Evolutionary conservation across 1,139 yeast species (phyloP).

Genomic region (Geotrichum histeridarum): DNA sequence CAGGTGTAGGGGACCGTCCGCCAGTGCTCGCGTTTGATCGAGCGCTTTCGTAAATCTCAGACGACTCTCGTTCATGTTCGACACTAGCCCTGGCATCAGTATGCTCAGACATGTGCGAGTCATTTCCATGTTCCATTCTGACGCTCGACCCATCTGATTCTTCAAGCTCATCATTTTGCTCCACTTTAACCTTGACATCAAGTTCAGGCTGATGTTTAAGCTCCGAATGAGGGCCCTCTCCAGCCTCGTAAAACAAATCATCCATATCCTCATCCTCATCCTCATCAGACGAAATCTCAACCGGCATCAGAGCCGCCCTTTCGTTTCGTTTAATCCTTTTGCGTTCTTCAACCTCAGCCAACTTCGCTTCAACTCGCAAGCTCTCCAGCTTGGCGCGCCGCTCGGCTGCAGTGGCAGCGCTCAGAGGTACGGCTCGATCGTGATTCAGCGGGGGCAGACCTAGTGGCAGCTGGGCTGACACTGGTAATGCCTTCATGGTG

Average conservation of each 20-base stretch:
- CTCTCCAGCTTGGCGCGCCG: background rate
- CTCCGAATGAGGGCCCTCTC: background rate
- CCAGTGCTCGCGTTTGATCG: background rate
- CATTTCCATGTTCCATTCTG: too few species aligned
- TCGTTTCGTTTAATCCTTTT: background rate
- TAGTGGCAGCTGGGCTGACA: background rate
- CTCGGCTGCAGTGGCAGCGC: background rate
- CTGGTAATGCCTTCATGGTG: background rate
- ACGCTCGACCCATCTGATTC: too few species aligned
- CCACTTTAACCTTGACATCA: background rate
- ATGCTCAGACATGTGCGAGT: too few species aligned
- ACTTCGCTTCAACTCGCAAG: background rate
- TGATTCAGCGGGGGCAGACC: background rate
- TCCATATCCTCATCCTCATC: background rate
- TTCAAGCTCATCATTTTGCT: background rate
- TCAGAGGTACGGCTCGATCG: background rate
- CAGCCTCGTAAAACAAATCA: background rate
- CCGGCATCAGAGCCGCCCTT: background rate
- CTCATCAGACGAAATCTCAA: background rate
- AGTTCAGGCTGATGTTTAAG: background rate
- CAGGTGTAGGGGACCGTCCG: background rate
- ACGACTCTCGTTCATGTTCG: background rate
- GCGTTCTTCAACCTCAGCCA: background rate
- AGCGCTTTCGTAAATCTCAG: background rate
- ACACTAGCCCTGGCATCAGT: background rate